Evolutionary conservation across 371 early-diverging fungal genomes (phyloP).

Genomic region (Zychaea mexicana): DNA sequence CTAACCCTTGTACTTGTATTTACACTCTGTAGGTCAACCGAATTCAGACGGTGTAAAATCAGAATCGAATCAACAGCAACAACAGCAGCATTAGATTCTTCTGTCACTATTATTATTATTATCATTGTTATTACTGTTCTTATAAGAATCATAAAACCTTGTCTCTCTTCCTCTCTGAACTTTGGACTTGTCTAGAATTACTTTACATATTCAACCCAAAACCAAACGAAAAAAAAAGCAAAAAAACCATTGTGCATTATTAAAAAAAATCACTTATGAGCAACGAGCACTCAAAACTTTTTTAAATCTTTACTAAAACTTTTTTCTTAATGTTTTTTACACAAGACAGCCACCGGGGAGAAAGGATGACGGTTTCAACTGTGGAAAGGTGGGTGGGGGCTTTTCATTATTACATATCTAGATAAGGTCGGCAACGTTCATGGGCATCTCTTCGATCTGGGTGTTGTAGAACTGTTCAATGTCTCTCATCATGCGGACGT

Average conservation of each 20-base stretch:
- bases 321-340: no score
- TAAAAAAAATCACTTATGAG: neutral
- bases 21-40: neutral
- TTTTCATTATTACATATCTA: slow-evolving; percentile 37
- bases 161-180: no score
- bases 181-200: no score
- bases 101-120: neutral
- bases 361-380: no score
- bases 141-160: no score
- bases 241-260: neutral
- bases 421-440: slow-evolving; percentile 85
- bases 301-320: slow-evolving; percentile 9
- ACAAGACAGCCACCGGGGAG: neutral
- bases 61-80: slow-evolving; percentile 2
- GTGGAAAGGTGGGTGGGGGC: neutral
- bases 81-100: neutral
- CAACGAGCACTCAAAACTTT: slow-evolving; percentile 1
- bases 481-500: slow-evolving; percentile 85
- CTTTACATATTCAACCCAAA: no score
- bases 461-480: slow-evolving; percentile 99
- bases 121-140: neutral
- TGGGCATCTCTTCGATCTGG: slow-evolving; percentile 96
- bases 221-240: no score
- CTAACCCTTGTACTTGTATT: neutral
- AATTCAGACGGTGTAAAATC: slow-evolving; percentile 9